These are phyloP conservation scores for Aspergillus alliaceus DNA, from an alignment of 2,329 filamentous ascomycete species.

Conservation along the genomic window DNA sequence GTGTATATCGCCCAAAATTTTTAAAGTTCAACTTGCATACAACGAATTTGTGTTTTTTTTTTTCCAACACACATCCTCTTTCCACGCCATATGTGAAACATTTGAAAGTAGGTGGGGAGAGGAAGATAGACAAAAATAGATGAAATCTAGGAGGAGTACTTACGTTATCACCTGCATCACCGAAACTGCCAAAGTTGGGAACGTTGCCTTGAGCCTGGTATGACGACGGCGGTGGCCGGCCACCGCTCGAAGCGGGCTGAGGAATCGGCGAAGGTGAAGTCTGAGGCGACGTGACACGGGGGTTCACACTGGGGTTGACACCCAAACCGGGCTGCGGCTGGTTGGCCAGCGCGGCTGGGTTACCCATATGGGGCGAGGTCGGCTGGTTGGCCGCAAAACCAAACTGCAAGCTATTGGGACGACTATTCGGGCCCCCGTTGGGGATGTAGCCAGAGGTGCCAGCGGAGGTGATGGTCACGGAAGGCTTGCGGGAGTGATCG, in stretches of 20 bases:
- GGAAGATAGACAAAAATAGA: too few relatives aligned
- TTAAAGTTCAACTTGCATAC: background rate
- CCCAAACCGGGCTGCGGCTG: slow-evolving; percentile 42
- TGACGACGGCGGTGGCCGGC: slow-evolving; percentile 76
- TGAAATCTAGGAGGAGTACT: slow-evolving; percentile 36
- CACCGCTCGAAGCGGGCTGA: slow-evolving; percentile 79
- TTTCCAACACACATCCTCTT: too few relatives aligned
- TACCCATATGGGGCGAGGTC: slow-evolving; percentile 60
- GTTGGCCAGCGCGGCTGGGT: slow-evolving; percentile 54
- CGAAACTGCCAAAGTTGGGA: slow-evolving; percentile 79
- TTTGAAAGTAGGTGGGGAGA: background rate
- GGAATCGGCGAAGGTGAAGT: slow-evolving; percentile 93
- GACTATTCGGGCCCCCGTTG: slow-evolving; percentile 69
- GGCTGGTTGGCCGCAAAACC: slow-evolving; percentile 67
- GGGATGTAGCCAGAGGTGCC: slow-evolving; percentile 72
- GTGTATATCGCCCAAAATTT: background rate
- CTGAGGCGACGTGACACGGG: slow-evolving; percentile 77
- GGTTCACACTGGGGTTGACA: slow-evolving; percentile 60
- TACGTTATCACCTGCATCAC: slow-evolving; percentile 71
- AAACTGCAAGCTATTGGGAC: slow-evolving; percentile 70
- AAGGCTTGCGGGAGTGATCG: slow-evolving; percentile 81
- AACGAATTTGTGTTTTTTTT: background rate
- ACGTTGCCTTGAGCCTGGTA: slow-evolving; percentile 70
- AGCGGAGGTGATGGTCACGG: slow-evolving; percentile 86
- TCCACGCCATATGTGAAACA: too few relatives aligned